Evolutionary conservation across 2,329 filamentous ascomycete genomes (phyloP).

Genomic region (Chalara sp.): DNA sequence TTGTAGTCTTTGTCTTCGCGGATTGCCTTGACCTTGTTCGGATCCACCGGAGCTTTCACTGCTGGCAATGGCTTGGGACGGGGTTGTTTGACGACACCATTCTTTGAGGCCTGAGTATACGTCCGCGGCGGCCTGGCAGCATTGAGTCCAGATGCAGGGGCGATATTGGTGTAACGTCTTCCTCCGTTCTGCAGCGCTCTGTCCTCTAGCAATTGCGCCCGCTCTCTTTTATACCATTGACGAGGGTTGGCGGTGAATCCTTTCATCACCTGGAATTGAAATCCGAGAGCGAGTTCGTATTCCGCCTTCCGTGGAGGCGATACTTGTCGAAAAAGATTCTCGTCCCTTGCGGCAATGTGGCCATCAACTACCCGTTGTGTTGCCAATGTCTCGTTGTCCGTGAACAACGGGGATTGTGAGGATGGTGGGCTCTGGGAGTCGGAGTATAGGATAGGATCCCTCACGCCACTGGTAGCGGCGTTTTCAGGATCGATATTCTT

Average conservation of each 20-base stretch:
- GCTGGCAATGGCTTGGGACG: conserved; percentile 4
- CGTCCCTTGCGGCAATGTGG: conserved; percentile 23
- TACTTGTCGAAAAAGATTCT: conserved; percentile 32
- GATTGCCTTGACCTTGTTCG: conserved; percentile 46
- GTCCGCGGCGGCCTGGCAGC: conserved; percentile 6
- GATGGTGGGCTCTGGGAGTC: conserved; percentile 33
- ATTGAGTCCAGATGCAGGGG: conserved; percentile 15
- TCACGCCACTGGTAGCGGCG: conserved; percentile 27
- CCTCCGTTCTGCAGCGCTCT: conserved; percentile 13
- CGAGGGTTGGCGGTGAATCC: conserved; percentile 19
- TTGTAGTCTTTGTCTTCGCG: conserved; percentile 79
- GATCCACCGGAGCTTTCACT: conserved; percentile 23
- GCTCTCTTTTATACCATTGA: conserved; percentile 21
- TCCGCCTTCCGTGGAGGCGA: conserved; percentile 44
- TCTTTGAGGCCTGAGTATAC: conserved; percentile 1
- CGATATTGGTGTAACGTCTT: conserved; percentile 20
- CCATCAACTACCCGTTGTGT: conserved; percentile 41
- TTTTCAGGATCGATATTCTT: conserved; percentile 16
- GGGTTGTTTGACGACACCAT: not conserved
- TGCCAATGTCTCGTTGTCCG: conserved; percentile 31
- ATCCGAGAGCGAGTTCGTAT: conserved; percentile 46
- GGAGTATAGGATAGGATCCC: conserved; percentile 55
- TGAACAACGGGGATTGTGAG: conserved; percentile 44
- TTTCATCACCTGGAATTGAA: conserved; percentile 44
- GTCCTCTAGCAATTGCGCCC: conserved; percentile 22